Percentiles rank a stretch among this genome's conserved stretches.
phyloP scores from a whole-genome alignment of 306 rosid species.

The Biancaea sappan region DNA sequence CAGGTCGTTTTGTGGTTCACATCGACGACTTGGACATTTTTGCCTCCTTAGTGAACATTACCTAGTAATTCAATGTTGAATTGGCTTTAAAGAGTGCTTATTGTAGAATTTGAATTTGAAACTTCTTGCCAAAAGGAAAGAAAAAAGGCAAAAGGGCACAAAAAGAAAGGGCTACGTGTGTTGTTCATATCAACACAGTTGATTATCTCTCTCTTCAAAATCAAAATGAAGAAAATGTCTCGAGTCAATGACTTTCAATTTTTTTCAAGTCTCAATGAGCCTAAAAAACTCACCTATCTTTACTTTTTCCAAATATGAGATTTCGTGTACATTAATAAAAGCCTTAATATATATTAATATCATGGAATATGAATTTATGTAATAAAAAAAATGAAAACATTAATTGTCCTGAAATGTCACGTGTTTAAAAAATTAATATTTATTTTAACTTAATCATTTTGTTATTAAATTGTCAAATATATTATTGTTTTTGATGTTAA shows the following conservation, averaged over 20 bases:
- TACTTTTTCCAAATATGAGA: not conserved
- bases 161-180: not conserved
- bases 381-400: too few species aligned
- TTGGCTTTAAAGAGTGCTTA: not conserved
- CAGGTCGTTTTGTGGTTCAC: slow-evolving; percentile 23
- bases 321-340: not conserved
- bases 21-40: slow-evolving; percentile 3
- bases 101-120: slow-evolving; percentile 21
- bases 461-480: too few species aligned
- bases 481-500: too few species aligned
- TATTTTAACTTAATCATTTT: too few species aligned
- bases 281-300: slow-evolving; percentile 8
- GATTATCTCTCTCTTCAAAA: not conserved
- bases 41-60: not conserved
- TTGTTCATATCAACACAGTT: not conserved
- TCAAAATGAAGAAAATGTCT: not conserved
- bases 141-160: not conserved
- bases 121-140: not conserved
- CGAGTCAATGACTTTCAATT: not conserved
- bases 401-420: too few species aligned
- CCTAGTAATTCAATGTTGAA: not conserved
- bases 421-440: too few species aligned
- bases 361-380: not conserved
- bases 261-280: not conserved
- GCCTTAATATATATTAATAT: not conserved